phyloP scores from a whole-genome alignment of 2,329 filamentous ascomycete species.

The Rutstroemia sp. region DNA sequence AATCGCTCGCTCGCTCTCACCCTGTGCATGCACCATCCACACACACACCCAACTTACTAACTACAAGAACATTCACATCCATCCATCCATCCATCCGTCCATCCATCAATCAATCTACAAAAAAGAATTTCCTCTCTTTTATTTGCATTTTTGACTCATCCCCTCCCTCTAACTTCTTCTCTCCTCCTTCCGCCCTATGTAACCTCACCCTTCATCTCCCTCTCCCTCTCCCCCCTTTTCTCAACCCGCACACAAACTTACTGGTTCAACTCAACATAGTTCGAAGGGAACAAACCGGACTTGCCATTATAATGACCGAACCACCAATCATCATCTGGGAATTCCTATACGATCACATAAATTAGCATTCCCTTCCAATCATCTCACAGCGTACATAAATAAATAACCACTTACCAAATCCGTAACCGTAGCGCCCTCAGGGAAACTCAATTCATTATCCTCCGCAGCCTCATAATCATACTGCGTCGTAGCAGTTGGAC shows the following conservation, averaged over 20 bases:
- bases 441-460: constrained; percentile 83
- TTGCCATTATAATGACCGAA: constrained; percentile 67
- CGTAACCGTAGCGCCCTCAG: constrained; percentile 76
- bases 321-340: constrained; percentile 99
- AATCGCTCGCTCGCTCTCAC: background rate
- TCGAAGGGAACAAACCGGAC: constrained; percentile 75
- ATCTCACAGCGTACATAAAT: background rate
- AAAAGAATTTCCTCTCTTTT: background rate
- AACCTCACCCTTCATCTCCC: too few relatives aligned
- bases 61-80: background rate
- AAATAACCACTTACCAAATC: constrained; percentile 55
- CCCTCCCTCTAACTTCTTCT: too few relatives aligned
- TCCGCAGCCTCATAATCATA: constrained; percentile 98
- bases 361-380: background rate
- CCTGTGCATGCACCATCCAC: background rate
- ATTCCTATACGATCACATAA: constrained; percentile 53
- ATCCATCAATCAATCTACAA: background rate
- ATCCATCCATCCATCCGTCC: background rate
- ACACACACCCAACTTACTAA: too few relatives aligned
- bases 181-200: too few relatives aligned
- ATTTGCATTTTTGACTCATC: background rate
- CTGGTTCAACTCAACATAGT: constrained; percentile 53
- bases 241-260: constrained; percentile 3
- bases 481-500: constrained; percentile 59
- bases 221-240: too few relatives aligned